Conservation (phyloP, 768 basidiomycete species). For the Dacryopinax spathularia region DNA sequence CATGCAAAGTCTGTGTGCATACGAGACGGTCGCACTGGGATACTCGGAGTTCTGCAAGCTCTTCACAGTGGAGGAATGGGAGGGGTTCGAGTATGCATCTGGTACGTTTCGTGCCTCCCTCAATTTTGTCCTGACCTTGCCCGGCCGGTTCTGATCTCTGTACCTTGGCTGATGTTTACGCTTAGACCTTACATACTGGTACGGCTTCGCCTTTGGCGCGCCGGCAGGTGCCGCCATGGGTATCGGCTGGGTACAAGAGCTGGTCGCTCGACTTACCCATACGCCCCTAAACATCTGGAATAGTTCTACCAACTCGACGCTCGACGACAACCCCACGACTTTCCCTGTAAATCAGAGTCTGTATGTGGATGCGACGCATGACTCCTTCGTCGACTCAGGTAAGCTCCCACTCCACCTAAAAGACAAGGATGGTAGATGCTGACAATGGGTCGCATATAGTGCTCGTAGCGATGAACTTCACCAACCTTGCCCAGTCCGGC, state of each 20-base stretch:
- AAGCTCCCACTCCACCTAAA: not conserved
- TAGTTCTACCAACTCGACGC: slow-evolving; percentile 21
- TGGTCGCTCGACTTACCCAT: slow-evolving; percentile 21
- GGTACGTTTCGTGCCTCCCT: slow-evolving; percentile 10
- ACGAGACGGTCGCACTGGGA: slow-evolving; percentile 23
- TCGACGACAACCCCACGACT: slow-evolving; percentile 17
- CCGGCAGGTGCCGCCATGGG: slow-evolving; percentile 24
- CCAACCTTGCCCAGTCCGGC: slow-evolving; percentile 49
- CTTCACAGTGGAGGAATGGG: slow-evolving; percentile 24
- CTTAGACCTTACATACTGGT: slow-evolving; percentile 6
- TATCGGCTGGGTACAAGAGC: slow-evolving; percentile 22
- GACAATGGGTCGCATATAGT: slow-evolving; percentile 28
- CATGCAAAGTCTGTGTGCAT: slow-evolving; percentile 25
- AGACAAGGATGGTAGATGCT: not conserved
- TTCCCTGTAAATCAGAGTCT: slow-evolving; percentile 25
- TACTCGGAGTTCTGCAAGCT: slow-evolving; percentile 24
- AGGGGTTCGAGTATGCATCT: slow-evolving; percentile 18
- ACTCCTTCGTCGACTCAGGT: not conserved
- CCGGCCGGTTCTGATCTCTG: too few relatives aligned
- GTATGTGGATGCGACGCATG: slow-evolving; percentile 18
- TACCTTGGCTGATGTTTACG: too few relatives aligned
- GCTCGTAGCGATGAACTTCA: slow-evolving; percentile 71
- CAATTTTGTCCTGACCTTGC: slow-evolving; percentile 2
- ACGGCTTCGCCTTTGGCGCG: slow-evolving; percentile 20
- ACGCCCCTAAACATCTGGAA: slow-evolving; percentile 15